Base-by-base conservation (phyloP, 129 eudicot species). In the Cynara cardunculus region DNA sequence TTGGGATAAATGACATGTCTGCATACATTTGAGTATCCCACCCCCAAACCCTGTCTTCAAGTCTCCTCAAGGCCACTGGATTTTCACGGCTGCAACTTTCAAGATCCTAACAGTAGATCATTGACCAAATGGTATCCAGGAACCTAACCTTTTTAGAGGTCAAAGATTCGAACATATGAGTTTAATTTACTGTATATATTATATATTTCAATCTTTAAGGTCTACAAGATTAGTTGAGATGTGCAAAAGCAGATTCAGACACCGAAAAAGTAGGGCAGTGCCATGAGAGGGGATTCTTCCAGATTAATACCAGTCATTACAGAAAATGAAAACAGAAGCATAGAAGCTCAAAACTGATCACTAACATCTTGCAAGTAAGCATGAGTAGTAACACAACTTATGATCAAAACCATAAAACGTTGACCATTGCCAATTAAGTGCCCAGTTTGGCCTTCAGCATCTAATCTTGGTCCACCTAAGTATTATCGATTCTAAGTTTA, bases 281-380 rank as follows among this genome's bases (percentile, higher is more conserved):
- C n/a, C n/a, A n/a, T n/a, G 30, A 28, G 30, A 31, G 2, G 34
- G 34, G 34, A 5, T 31, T 31, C 34, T 31, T 31, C 34, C 34
- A 2, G 49, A 39, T 39, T 39, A 4, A 53, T 3, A 18, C 64
- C 64, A 16, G 2, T 53, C 22, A 53, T 16, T 53, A 3, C 64
- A 53, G 22, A n/a, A 53, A 16, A 41, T 2, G 18, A 16, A n/a
- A 14, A n/a, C 21, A 53, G 64, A n/a, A 14, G 64, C 21, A 76
- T 11, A 13, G 1, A 78, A 78, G 74, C 78, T 70, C 82, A 82
- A 76, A 76, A 76, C 27, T 56, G 67, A 76, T 83, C 75, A 28
- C 70, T 70, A 28, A 76, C 7, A 18, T 73, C 56, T 66, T 65
- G 28, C 74, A 25, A 77, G 78, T 83, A 62, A 28, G 39, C 69